Evolutionary conservation across 371 early-diverging fungal species (phyloP), one percentile per base, ranked within the genome.

Genomic region (Actinomucor elegans): DNA sequence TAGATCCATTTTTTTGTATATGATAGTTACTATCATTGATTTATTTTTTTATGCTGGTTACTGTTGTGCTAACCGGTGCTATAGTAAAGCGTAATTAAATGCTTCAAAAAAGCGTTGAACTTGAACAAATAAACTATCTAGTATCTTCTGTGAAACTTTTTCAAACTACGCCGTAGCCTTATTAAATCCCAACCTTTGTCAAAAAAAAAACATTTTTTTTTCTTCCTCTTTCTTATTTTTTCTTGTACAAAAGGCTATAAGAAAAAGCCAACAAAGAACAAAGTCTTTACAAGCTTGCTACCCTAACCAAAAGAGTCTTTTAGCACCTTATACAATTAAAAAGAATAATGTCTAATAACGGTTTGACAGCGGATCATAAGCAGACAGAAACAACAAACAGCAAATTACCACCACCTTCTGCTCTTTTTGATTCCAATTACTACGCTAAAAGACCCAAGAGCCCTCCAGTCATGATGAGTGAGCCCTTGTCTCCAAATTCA

Each of bases 381-480:
- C 32, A 48, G 36, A n/a, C 18, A 37, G 41, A 41, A 41, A 24
- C 41, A 48, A 9, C 28, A 38, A 15, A 27, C 20, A 43, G 44
- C 28, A 50, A 49, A 23, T 55, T 66, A 17, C 66, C 71, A n/a
- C 61, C 64, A 41, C 66, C 66, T 23, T 64, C 69, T 24, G 50
- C 58, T 26, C 37, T 63, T 4, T 63, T 63, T 46, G 53, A 48
- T 28, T 45, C 52, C 14, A 47, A 51, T 44, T 31, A 48, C 38
- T 50, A 32, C 34, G 33, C 42, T 35, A 38, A 45, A n/a, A 15
- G 15, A 26, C 21, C 33, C 17, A 48, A 38, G 7, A n/a, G n/a
- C n/a, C n/a, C n/a, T n/a, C 18, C 49, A 20, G 14, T 11, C n/a
- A n/a, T 18, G 6, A 43, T 27, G 20, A 29, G 46, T 10, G 29